Evolutionary conservation across 345 rosid genomes (phyloP).

Genomic region (Heritiera littoralis): DNA sequence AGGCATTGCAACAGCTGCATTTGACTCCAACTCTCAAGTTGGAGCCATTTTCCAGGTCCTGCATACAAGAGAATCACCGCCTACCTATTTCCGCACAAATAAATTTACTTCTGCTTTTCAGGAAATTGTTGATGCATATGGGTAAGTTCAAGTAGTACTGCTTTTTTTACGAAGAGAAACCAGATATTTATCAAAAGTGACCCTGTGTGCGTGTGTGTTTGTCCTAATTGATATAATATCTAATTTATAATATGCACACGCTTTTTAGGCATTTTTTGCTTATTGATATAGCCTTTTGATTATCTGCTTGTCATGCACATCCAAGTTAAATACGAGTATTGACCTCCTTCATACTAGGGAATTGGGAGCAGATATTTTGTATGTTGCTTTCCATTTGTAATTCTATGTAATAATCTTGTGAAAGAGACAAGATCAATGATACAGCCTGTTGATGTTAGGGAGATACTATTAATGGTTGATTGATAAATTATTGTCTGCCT

Average conservation of each 20-base stretch:
- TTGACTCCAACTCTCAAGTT: slow-evolving; percentile 93
- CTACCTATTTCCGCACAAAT: slow-evolving; percentile 88
- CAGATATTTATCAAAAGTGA: not conserved
- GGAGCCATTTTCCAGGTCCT: slow-evolving; percentile 85
- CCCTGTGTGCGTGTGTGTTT: not conserved
- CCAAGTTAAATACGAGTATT: not conserved
- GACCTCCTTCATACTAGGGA: slow-evolving; percentile 1
- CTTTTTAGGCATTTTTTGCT: not conserved
- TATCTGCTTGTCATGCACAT: not conserved
- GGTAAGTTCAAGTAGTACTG: slow-evolving; percentile 52
- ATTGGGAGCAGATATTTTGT: not conserved
- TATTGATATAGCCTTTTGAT: slow-evolving; percentile 1
- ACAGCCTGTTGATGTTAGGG: slow-evolving; percentile 8
- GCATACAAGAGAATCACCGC: slow-evolving; percentile 87
- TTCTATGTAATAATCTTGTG: not conserved
- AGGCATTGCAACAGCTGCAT: slow-evolving; percentile 87
- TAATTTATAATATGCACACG: not conserved
- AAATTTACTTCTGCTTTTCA: slow-evolving; percentile 89
- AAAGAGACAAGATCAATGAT: not conserved
- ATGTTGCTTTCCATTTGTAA: slow-evolving; percentile 1
- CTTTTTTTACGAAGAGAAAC: not conserved
- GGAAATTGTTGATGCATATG: slow-evolving; percentile 96
- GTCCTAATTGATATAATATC: not conserved
- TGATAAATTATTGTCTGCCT: not conserved
- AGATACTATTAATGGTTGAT: not conserved